Evolutionary conservation across 1,284 basidiomycete genomes (phyloP), one percentile per base, ranked within the genome.

Genomic region (Athelia psychrophila): DNA sequence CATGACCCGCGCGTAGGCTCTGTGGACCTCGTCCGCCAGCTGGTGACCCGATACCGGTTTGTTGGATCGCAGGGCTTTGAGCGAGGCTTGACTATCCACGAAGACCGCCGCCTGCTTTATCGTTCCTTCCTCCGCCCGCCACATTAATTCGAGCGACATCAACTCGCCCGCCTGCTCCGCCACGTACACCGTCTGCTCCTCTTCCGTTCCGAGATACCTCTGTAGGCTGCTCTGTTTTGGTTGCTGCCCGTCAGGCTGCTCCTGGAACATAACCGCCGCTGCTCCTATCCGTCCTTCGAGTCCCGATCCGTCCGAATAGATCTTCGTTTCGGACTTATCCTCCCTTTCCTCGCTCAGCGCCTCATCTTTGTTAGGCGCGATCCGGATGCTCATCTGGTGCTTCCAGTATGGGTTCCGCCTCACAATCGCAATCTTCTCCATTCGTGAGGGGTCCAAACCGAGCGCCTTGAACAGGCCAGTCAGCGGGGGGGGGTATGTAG

Each of bases 251-350:
- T n/a, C 20, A 12, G 25, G 3, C n/a, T n/a, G 16, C 38, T 16
- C 5, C 9, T n/a, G 6, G 12, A 40, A 18, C 30, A 55, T 2
- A 1, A 58, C 36, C 5, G 67, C 68, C 3, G 64, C 62, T 22
- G 62, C 66, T 5, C 68, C 66, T 1, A 68, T 57, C 12, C 53
- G 44, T 3, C 59, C 59, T 15, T 62, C 55, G 2, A 57, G 48
- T 0, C 64, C 62, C 3, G 67, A 70, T 1, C 69, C 64, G 35
- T 69, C 66, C 1, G 63, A 60, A 54, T 60, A 71, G 2, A 69
- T 55, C 33, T 54, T 57, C n/a, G 62, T 50, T 3, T 57, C 36
- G 9, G 55, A 52, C 0, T 51, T 35, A 25, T 63, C 61, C 2
- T 50, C 22, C 6, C 32, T 13, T 18, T 61, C 57, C 16, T 22